phyloP scores from a whole-genome alignment of 202 grass and related monocot species.

The Panicum hallii region DNA sequence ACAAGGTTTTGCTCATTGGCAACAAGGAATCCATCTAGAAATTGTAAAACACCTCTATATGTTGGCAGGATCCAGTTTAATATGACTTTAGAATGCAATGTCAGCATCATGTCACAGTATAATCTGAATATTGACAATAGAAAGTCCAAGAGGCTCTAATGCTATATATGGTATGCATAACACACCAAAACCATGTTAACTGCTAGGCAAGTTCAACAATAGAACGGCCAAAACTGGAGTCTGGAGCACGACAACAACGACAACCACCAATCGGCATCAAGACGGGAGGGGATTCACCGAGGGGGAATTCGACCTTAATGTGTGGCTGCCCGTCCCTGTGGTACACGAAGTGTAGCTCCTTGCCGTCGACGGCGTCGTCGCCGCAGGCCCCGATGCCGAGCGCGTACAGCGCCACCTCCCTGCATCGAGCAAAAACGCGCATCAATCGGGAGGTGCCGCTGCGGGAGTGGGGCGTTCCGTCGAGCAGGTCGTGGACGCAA shows the following conservation, averaged over 20 bases:
- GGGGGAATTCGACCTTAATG: conserved; percentile 67
- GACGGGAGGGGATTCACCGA: conserved; percentile 12
- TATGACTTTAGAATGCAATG: conserved; percentile 4
- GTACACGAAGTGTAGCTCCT: conserved; percentile 86
- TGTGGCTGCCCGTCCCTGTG: conserved; percentile 69
- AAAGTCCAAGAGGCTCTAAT: neutral
- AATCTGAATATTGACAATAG: neutral
- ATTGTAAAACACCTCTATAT: neutral
- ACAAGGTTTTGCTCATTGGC: neutral
- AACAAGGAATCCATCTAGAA: neutral
- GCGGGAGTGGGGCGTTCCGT: neutral
- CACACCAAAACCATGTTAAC: neutral
- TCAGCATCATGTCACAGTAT: neutral
- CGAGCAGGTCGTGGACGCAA: neutral
- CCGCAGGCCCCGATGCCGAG: conserved; percentile 85
- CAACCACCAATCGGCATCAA: conserved; percentile 3
- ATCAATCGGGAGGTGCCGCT: neutral
- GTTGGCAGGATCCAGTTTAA: neutral
- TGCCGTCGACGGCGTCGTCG: conserved; percentile 77
- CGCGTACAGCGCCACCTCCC: conserved; percentile 81
- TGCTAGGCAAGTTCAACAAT: neutral
- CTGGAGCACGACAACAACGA: neutral
- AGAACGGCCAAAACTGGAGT: neutral
- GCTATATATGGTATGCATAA: neutral
- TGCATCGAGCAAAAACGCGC: conserved; percentile 36